A percentile compares a stretch with the other conserved stretches of the same genome.
phyloP scores from a whole-genome alignment of 805 yeast genomes.

The Candida xiaguanensis region DNA sequence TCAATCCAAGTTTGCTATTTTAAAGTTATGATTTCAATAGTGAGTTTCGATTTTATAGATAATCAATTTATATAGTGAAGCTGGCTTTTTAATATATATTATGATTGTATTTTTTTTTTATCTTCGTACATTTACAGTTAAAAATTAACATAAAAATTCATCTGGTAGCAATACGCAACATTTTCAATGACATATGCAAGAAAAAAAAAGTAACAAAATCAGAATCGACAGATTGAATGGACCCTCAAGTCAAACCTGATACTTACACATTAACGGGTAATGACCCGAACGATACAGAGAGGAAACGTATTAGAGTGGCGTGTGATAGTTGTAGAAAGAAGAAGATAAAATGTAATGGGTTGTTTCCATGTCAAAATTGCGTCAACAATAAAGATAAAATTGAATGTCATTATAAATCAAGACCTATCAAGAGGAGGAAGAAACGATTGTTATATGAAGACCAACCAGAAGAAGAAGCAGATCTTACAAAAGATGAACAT shows the following conservation, averaged over 20 bases:
- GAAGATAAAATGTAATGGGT: conserved; percentile 33
- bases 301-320: conserved; percentile 24
- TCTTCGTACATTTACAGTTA: too few species aligned
- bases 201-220: not conserved
- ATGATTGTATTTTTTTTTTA: too few species aligned
- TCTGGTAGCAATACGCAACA: not conserved
- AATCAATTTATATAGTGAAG: not conserved
- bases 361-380: conserved; percentile 28
- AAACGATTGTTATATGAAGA: not conserved
- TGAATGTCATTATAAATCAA: conserved; percentile 22
- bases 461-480: too few species aligned
- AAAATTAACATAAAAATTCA: too few species aligned
- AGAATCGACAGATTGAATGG: not conserved
- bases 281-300: conserved; percentile 6
- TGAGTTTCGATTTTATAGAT: too few species aligned
- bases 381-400: conserved; percentile 15
- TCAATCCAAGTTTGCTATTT: too few species aligned
- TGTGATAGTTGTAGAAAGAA: conserved; percentile 31
- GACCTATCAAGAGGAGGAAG: conserved; percentile 9
- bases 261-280: conserved; percentile 2
- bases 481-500: not conserved
- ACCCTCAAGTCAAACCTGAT: not conserved
- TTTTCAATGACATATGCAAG: not conserved
- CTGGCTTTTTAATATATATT: not conserved
- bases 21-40: too few species aligned